phyloP scores from a whole-genome alignment of 345 rosid species.

The Citrus maxima region DNA sequence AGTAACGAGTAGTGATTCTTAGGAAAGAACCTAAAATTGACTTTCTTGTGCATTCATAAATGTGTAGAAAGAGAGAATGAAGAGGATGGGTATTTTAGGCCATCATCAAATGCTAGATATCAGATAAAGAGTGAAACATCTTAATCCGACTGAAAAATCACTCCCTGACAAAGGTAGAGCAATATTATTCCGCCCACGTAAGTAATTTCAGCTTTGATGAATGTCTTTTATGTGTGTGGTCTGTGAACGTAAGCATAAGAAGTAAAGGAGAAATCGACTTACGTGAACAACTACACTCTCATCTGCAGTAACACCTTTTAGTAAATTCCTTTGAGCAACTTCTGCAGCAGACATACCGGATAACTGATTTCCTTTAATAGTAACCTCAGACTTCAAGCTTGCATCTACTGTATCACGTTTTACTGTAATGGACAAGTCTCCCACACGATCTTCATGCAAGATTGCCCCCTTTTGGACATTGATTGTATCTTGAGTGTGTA shows the following conservation, averaged over 20 bases:
- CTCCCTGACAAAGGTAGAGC: not conserved
- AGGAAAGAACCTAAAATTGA: not conserved
- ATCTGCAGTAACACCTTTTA: conserved; percentile 69
- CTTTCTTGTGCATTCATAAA: not conserved
- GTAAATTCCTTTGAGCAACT: conserved; percentile 43
- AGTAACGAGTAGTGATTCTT: not conserved
- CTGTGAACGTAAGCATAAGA: not conserved
- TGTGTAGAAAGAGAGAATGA: not conserved
- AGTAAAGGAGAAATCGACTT: conserved; percentile 23
- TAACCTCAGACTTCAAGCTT: conserved; percentile 28
- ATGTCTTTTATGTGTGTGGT: not conserved
- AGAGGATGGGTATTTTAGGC: not conserved
- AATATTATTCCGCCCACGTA: not conserved
- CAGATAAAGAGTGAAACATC: not conserved
- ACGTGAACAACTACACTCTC: conserved; percentile 63
- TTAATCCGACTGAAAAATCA: not conserved
- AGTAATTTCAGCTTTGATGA: not conserved
- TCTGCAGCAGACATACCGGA: conserved; percentile 31
- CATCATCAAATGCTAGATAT: not conserved
- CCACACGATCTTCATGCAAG: conserved; percentile 40
- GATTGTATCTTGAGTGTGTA: conserved; percentile 18
- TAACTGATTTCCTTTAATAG: conserved; percentile 19
- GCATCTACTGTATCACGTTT: conserved; percentile 38
- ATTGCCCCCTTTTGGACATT: conserved; percentile 21
- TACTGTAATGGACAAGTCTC: conserved; percentile 55